phyloP scores from a whole-genome alignment of 129 eudicot genomes.

The Artemisia annua region DNA sequence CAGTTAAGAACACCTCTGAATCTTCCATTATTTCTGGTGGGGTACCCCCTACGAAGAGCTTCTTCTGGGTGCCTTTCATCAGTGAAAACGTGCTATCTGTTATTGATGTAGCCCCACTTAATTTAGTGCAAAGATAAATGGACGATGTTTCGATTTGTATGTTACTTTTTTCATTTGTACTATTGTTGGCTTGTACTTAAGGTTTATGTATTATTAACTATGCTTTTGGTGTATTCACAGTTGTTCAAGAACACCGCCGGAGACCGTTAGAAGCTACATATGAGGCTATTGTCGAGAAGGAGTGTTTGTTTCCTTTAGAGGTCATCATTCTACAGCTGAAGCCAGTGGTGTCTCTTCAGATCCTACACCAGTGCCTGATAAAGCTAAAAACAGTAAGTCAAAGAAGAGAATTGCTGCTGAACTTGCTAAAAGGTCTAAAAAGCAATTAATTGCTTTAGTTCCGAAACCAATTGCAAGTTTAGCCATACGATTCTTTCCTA shows the following conservation, averaged over 20 bases:
- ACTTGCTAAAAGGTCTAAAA: constrained; percentile 71
- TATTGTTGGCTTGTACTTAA: constrained; percentile 14
- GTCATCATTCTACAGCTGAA: constrained; percentile 38
- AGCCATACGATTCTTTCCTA: constrained; percentile 64
- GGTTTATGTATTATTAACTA: constrained; percentile 13
- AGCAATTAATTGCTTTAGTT: constrained; percentile 79
- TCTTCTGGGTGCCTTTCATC: constrained; percentile 64
- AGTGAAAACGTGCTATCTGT: constrained; percentile 65
- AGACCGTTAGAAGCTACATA: constrained; percentile 46
- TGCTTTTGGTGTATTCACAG: constrained; percentile 45
- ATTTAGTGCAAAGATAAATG: constrained; percentile 58
- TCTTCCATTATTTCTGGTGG: not conserved
- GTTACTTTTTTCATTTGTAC: constrained; percentile 18
- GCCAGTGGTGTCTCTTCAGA: constrained; percentile 5
- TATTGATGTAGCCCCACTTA: constrained; percentile 87
- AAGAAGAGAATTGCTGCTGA: constrained; percentile 81
- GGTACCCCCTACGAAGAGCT: constrained; percentile 17
- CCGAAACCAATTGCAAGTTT: constrained; percentile 73
- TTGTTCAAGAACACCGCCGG: constrained; percentile 53
- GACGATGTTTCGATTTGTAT: constrained; percentile 77
- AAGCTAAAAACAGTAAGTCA: constrained; percentile 35
- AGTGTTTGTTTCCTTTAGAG: constrained; percentile 69
- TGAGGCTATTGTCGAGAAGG: constrained; percentile 46
- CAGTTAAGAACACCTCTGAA: constrained; percentile 23
- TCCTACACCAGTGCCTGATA: constrained; percentile 6